These are phyloP conservation scores for Cerrena zonata DNA, from an alignment of 1,284 basidiomycete species.

Conservation along the genomic window DNA sequence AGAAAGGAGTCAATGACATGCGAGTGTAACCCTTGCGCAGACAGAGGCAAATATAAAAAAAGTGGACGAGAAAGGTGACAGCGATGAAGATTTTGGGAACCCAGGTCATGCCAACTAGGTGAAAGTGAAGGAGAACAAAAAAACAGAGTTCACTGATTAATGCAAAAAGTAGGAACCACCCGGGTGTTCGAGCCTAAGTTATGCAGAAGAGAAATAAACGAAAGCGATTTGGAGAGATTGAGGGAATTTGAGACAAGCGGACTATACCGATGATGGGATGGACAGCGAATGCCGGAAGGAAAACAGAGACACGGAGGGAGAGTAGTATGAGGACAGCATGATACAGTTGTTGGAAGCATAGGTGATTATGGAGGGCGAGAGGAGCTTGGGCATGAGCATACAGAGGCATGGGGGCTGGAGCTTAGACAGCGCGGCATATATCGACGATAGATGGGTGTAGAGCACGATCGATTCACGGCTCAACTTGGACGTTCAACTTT, in stretches of 20 bases:
- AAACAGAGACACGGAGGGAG: constrained; percentile 7
- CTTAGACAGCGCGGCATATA: constrained; percentile 1
- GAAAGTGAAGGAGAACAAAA: constrained; percentile 22
- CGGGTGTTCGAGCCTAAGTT: constrained; percentile 9
- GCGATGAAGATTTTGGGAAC: not conserved
- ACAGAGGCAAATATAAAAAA: not conserved
- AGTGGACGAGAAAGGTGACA: not conserved
- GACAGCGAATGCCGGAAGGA: not conserved
- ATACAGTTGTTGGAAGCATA: not conserved
- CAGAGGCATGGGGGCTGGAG: not conserved
- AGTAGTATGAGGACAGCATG: constrained; percentile 4
- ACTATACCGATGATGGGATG: not conserved
- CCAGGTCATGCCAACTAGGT: constrained; percentile 14
- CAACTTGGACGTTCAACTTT: constrained; percentile 1
- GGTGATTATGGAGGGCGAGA: not conserved
- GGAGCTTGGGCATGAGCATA: constrained; percentile 9
- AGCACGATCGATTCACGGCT: too few species aligned
- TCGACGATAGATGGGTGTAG: constrained; percentile 3
- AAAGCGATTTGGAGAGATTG: not conserved
- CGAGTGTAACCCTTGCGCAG: constrained; percentile 10
- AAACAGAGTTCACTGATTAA: constrained; percentile 19
- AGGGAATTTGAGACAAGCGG: constrained; percentile 6
- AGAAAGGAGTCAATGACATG: constrained; percentile 14
- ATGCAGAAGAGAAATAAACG: constrained; percentile 5
- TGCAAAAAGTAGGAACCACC: constrained; percentile 16